Percentiles rank a stretch among this genome's conserved stretches.
Evolutionary conservation across 345 rosid genomes (phyloP).

Genomic region (Cardamine resedifolia): DNA sequence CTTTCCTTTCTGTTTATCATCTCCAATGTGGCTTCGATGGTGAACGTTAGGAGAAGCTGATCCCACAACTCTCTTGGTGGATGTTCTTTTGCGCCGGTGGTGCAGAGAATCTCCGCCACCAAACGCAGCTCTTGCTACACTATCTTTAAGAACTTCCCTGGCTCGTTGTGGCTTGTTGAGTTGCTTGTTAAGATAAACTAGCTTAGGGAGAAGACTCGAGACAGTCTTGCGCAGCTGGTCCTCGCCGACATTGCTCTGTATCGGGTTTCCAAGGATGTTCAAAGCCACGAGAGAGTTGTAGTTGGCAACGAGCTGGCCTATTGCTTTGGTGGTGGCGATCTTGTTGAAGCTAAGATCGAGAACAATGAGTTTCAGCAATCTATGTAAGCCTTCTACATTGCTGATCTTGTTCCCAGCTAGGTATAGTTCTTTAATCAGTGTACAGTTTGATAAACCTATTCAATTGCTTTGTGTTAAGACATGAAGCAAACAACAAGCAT

Average conservation of each 20-base stretch:
- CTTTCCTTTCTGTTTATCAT: slow-evolving; percentile 16
- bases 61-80: slow-evolving; percentile 28
- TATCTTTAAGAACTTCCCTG: slow-evolving; percentile 63
- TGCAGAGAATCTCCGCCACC: slow-evolving; percentile 41
- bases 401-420: slow-evolving; percentile 91
- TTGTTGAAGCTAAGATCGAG: slow-evolving; percentile 93
- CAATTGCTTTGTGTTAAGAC: not conserved
- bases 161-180: slow-evolving; percentile 72
- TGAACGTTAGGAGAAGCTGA: slow-evolving; percentile 33
- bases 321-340: slow-evolving; percentile 77
- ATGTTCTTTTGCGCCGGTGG: slow-evolving; percentile 28
- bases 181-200: slow-evolving; percentile 83
- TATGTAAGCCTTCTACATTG: slow-evolving; percentile 81
- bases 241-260: slow-evolving; percentile 70
- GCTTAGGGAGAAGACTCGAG: slow-evolving; percentile 75
- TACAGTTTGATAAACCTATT: slow-evolving; percentile 81
- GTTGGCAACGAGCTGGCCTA: slow-evolving; percentile 92
- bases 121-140: slow-evolving; percentile 79
- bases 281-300: slow-evolving; percentile 76
- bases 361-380: slow-evolving; percentile 82
- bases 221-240: slow-evolving; percentile 80
- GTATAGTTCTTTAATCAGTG: slow-evolving; percentile 82
- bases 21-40: slow-evolving; percentile 32
- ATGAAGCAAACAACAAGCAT: not conserved
- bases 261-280: slow-evolving; percentile 80